Evolutionary conservation across 139 green algal genomes (phyloP).

Genomic region (Pseudopediastrum boryanum): DNA sequence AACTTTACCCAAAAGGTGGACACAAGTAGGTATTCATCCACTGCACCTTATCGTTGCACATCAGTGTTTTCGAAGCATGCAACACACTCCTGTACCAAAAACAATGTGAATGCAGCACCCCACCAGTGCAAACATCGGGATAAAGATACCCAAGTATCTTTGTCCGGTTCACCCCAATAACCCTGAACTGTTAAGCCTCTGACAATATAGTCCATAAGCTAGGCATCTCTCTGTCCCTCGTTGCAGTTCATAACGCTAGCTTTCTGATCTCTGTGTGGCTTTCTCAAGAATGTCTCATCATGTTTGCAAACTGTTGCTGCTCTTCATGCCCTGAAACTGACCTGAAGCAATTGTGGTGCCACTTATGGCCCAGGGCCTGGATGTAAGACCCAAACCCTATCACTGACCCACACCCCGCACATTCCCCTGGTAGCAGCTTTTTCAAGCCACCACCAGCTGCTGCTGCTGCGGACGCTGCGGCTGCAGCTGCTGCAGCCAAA

Average conservation of each 20-base stretch:
- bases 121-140: too few relatives aligned
- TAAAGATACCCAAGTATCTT: too few relatives aligned
- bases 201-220: too few relatives aligned
- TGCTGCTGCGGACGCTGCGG: constrained; percentile 5
- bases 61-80: too few relatives aligned
- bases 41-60: too few relatives aligned
- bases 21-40: too few relatives aligned
- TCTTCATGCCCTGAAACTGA: not conserved
- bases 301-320: not conserved
- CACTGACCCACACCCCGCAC: constrained; percentile 47
- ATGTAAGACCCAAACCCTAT: constrained; percentile 22
- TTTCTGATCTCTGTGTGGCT: not conserved
- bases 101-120: too few relatives aligned
- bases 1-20: too few relatives aligned
- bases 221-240: too few relatives aligned
- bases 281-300: not conserved
- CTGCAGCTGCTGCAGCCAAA: not conserved
- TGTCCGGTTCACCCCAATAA: too few relatives aligned
- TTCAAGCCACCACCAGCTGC: not conserved
- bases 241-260: not conserved
- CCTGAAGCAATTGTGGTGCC: constrained; percentile 56
- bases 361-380: constrained; percentile 47
- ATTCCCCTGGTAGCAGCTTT: constrained; percentile 29
- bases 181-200: too few relatives aligned
- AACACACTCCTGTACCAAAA: too few relatives aligned